Base-by-base conservation (phyloP, 2,329 filamentous ascomycete genomes). In the Nothophaeocryptopus gaeumannii region DNA sequence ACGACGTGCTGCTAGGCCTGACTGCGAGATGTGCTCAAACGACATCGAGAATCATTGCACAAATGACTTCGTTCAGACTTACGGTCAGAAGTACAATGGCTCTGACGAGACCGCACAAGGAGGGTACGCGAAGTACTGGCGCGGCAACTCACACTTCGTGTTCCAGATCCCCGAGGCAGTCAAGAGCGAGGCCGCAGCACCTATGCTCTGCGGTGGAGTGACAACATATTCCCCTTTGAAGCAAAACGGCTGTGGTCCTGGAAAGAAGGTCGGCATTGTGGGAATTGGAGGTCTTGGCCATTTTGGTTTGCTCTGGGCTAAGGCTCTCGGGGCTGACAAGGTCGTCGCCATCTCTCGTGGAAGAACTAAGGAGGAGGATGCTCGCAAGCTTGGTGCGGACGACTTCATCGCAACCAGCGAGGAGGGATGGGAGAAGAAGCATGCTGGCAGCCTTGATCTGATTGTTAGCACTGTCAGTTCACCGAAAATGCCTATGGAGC, bases 161-260 rank as follows among this genome's bases (percentile, higher is more conserved):
- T 69, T 81, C 60, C 72, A 69, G 56, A 80, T 82, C 49, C 79
- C 79, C 0, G 72, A 76, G 5, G 63, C 51, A 0, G 51, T 83
- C 16, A 61, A 69, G 1, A 75, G 72, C 29, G 74, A 73, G 13
- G 70, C 76, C 50, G 80, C 78, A 2, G 80, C 86, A 1, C 87
- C 88, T 1, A 82, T 92, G 73, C 76, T 92, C 16, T 92, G 88
- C 64, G 88, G 83, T 2, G 88, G 88, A 2, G 77, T 92, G 43
- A 92, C 88, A 0, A 78, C 84, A 0, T 93, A 80, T 64, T 78
- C 79, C 5, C 88, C 88, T 0, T 69, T 92, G 12, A 78, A 78
- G 44, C 77, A 83, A 20, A 82, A 86, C 31, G 81, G 80, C 1
- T 77, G 81, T 30, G 87, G 87, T 0, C 83, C 84, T 0, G 87